Percentiles rank a stretch among this genome's conserved stretches.
These are phyloP conservation scores for Vicia villosa DNA, from an alignment of 306 rosid species.

Conservation along the genomic window DNA sequence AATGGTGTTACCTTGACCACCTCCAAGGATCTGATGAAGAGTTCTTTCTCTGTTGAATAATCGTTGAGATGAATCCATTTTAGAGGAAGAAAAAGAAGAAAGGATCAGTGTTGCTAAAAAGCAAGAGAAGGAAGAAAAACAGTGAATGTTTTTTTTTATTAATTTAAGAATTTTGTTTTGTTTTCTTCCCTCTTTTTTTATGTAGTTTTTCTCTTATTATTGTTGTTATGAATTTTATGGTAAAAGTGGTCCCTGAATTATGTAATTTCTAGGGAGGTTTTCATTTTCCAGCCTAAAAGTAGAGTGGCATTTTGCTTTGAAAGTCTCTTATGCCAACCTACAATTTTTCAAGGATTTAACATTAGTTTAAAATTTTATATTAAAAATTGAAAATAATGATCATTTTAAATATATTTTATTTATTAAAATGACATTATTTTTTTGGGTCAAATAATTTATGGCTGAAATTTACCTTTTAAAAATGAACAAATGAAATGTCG, in stretches of 20 bases:
- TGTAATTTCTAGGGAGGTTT: conserved; percentile 8
- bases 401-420: too few relatives aligned
- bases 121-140: conserved; percentile 24
- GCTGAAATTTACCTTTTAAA: too few relatives aligned
- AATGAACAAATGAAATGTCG: too few relatives aligned
- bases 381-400: too few relatives aligned
- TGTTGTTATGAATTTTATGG: conserved; percentile 1
- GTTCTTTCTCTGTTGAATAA: conserved; percentile 68
- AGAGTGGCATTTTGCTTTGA: neutral
- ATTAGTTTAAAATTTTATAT: too few relatives aligned
- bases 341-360: too few relatives aligned
- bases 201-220: neutral
- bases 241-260: conserved; percentile 38
- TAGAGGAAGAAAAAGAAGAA: conserved; percentile 24
- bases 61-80: conserved; percentile 72
- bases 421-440: too few relatives aligned
- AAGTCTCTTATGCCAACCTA: neutral
- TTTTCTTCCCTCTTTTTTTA: conserved; percentile 4
- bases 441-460: too few relatives aligned
- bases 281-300: conserved; percentile 46
- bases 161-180: neutral
- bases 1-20: conserved; percentile 65
- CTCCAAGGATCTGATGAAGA: conserved; percentile 82
- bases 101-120: conserved; percentile 35
- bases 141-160: conserved; percentile 19